Base-by-base conservation (phyloP, 1,284 basidiomycete species). In the Xerocomus cyaneibrunnescens region DNA sequence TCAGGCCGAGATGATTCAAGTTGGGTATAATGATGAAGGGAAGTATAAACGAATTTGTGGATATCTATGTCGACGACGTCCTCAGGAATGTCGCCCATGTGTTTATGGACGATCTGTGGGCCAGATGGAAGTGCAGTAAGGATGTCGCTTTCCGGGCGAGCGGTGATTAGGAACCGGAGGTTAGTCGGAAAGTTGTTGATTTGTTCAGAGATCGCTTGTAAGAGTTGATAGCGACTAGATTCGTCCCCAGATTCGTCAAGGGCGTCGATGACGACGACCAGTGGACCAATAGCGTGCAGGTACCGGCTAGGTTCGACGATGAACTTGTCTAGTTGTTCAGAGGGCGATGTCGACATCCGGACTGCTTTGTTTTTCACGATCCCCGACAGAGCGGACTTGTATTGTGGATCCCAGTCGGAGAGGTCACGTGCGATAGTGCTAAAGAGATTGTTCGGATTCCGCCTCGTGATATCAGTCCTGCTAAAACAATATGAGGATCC, bases 221-320 rank as follows among this genome's bases (percentile, higher is more conserved):
- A 23, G 22, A 61, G 43, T 2, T 47, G 27, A 4, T 42, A 49
- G 25, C 60, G 62, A 42, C 21, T 48, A n/a, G 45, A 7, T 17
- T 8, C 57, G 23, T 64, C 59, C 1, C 59, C 62, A 16, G 57
- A 58, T 44, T 65, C 60, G 16, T 61, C 60, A 8, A 61, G 50
- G 8, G 60, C 62, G 23, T 64, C 62, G 1, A 65, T 39, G 1
- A 61, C 54, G 2, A 61, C 19, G 28, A 62, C 23, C 2, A 58
- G 8, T 2, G 60, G 62, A 1, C 57, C 60, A 4, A 64, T 50
- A 1, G 48, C 17, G 35, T 62, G 32, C 0, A 61, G 50, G 2
- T 50, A 8, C 19, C 47, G 48, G 49, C 51, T 45, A 10, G 62
- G 57, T 5, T 61, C 48, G 3, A 64, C 28, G 27, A 61, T 50